Conservation (phyloP, 2,329 filamentous ascomycete genomes). For the Aureobasidium pullulans region DNA sequence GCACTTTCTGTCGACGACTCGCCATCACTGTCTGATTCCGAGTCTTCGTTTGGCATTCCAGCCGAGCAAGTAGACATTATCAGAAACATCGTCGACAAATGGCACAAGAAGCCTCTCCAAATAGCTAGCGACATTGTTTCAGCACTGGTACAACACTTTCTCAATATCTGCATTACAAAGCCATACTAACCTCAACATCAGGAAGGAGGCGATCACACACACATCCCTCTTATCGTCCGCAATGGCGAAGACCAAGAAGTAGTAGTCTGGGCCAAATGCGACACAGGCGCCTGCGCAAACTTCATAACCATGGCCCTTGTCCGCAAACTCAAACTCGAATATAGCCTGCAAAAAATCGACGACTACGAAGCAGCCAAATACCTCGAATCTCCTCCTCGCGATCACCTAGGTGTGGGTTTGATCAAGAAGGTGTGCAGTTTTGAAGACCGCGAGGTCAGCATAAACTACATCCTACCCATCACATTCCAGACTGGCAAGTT, state of each 20-base stretch:
- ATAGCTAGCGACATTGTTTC: constrained; percentile 17
- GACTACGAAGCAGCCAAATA: neutral
- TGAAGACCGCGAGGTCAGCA: constrained; percentile 1
- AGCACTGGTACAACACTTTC: constrained; percentile 9
- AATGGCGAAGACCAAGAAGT: constrained; percentile 15
- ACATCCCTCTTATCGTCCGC: constrained; percentile 18
- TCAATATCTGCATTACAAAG: neutral
- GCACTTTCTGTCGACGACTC: neutral
- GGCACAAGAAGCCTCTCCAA: constrained; percentile 17
- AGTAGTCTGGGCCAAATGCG: constrained; percentile 21
- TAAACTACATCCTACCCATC: neutral
- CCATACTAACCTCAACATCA: neutral
- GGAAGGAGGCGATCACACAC: constrained; percentile 16
- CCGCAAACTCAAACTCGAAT: constrained; percentile 9
- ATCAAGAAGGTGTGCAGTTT: constrained; percentile 10
- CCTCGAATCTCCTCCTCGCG: neutral
- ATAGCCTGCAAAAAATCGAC: neutral
- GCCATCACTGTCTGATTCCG: neutral
- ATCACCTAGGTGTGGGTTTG: constrained; percentile 4
- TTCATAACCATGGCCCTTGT: constrained; percentile 16
- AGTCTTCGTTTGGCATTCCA: constrained; percentile 1
- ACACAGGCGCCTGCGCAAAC: constrained; percentile 20
- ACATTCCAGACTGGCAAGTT: constrained; percentile 40
- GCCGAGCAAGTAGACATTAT: constrained; percentile 15
- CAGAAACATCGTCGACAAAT: constrained; percentile 16